Evolutionary conservation across 1,139 yeast species (phyloP).

Genomic region (Yamadazyma taylorii): DNA sequence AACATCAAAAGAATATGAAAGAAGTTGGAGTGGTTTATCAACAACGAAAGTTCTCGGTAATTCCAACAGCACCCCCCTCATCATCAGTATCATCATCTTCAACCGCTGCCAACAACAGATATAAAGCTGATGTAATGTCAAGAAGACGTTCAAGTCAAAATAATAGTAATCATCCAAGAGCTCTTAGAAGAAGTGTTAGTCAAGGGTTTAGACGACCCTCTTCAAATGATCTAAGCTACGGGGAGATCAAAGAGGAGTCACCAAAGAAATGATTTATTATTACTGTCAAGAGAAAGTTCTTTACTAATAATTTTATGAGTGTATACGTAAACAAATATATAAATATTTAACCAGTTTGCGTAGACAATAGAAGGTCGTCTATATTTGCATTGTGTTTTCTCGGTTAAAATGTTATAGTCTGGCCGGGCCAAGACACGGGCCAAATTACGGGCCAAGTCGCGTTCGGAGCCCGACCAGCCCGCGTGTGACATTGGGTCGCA

Average conservation of each 20-base stretch:
- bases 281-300: no score
- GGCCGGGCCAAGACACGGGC: background rate
- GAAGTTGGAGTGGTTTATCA: constrained; percentile 67
- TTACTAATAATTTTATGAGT: constrained; percentile 18
- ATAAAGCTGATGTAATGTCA: constrained; percentile 9
- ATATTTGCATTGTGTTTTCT: background rate
- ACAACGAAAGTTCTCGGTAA: constrained; percentile 68
- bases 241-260: constrained; percentile 1
- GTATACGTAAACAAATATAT: constrained; percentile 9
- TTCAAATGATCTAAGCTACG: background rate
- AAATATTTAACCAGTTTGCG: no score
- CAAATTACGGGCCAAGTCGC: no score
- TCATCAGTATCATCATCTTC: background rate
- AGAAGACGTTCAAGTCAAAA: constrained; percentile 5
- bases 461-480: no score
- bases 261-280: constrained; percentile 16
- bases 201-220: constrained; percentile 13
- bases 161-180: constrained; percentile 1
- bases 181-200: constrained; percentile 15
- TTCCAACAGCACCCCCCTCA: constrained; percentile 72
- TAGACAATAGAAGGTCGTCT: no score
- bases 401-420: background rate
- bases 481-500: no score
- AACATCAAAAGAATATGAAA: constrained; percentile 56
- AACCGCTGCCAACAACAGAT: constrained; percentile 3